Conservation (phyloP, 164 flowering plant species). For the Paratinospora sagittata region DNA sequence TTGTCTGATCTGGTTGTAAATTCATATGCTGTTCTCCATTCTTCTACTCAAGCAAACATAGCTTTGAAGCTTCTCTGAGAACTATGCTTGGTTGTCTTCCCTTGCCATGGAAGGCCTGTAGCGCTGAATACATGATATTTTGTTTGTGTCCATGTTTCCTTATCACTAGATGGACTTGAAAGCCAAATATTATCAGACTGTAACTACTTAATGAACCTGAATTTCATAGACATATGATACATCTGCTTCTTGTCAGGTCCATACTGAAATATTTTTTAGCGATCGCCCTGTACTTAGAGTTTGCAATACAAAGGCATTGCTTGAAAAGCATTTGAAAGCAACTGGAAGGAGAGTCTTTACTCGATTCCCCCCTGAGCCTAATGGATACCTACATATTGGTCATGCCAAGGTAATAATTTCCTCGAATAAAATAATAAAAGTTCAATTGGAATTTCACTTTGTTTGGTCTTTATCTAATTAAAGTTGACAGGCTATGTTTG, state of each 20-base stretch:
- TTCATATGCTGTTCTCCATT: no score
- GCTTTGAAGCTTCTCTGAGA: neutral
- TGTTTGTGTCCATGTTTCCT: no score
- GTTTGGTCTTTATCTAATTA: constrained; percentile 3
- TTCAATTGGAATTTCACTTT: neutral
- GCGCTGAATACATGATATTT: no score
- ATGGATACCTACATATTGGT: constrained; percentile 97
- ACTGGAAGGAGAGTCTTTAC: constrained; percentile 73
- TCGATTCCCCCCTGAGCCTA: constrained; percentile 98
- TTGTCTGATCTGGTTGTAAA: no score
- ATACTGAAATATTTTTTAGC: constrained; percentile 86
- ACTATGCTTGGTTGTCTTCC: neutral
- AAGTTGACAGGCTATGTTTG: constrained; percentile 80
- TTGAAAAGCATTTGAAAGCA: constrained; percentile 63
- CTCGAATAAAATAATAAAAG: neutral
- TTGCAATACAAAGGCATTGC: constrained; percentile 65
- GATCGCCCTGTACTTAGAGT: constrained; percentile 64
- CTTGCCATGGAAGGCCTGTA: neutral
- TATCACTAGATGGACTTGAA: neutral
- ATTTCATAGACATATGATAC: constrained; percentile 2
- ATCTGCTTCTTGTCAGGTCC: constrained; percentile 52
- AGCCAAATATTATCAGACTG: neutral
- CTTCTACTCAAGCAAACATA: neutral
- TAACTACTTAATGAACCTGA: neutral
- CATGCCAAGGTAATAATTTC: constrained; percentile 82